Conservation (phyloP, 257 asterid species). For the Buddleja alternifolia region DNA sequence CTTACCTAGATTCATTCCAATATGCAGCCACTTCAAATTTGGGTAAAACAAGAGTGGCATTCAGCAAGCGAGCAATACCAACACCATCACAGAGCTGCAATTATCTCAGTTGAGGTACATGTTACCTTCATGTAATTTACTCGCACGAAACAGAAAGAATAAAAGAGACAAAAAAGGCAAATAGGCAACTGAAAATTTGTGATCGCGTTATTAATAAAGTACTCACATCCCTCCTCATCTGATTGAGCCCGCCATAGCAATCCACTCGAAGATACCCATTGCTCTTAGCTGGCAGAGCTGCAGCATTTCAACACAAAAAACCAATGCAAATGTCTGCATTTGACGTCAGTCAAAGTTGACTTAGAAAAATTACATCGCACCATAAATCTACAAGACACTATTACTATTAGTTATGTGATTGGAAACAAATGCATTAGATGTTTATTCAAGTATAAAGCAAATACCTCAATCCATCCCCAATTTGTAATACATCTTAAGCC, state of each 20-base stretch:
- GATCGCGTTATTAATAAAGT: conserved; percentile 8
- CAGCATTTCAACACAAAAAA: conserved; percentile 95
- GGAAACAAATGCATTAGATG: background rate
- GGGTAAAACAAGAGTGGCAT: conserved; percentile 95
- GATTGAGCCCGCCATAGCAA: conserved; percentile 99
- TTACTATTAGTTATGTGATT: no score
- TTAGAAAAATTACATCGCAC: conserved; percentile 41
- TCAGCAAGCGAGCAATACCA: conserved; percentile 93
- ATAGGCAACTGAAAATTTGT: background rate
- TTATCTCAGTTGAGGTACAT: background rate
- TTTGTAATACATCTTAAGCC: no score
- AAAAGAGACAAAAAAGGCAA: conserved; percentile 6
- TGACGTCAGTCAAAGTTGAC: conserved; percentile 68
- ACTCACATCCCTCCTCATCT: conserved; percentile 99
- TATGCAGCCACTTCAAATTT: conserved; percentile 96
- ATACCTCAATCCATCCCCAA: no score
- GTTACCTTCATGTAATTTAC: background rate
- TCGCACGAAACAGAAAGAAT: conserved; percentile 12
- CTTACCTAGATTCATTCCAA: conserved; percentile 96
- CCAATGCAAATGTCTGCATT: conserved; percentile 93
- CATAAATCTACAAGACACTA: no score
- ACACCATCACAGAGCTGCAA: conserved; percentile 97
- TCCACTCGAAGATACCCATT: conserved; percentile 95
- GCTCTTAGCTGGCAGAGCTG: conserved; percentile 82
- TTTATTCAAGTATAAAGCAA: conserved; percentile 1